Evolutionary conservation across 345 rosid species (phyloP), one percentile per base, ranked within the genome.

Genomic region (Turritis glabra): DNA sequence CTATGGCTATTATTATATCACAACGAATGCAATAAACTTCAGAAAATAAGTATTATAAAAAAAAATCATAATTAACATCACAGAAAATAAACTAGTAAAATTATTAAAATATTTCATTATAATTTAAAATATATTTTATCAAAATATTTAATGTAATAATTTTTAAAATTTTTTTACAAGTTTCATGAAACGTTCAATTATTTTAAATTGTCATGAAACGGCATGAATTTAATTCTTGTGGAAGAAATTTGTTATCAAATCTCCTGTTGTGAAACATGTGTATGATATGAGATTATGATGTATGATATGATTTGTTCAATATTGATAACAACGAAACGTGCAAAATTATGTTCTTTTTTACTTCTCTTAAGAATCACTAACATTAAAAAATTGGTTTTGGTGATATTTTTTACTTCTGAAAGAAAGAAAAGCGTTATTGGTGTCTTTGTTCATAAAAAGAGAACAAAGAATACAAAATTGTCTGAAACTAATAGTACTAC

Each of bases 1-100:
- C 33, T 62, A 54, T 46, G 50, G 12, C 43, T 23, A 64, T 41
- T 33, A 63, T 41, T 21, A 41, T 63, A 41, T 40, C 44, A 72
- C 63, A 72, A 7, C 52, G 11, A 37, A 40, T 35, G 55, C 35
- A 30, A 21, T 52, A 13, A 43, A 29, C 26, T 23, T 55, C 32
- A 44, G 9, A 12, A 50, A 63, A 19, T 1, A 9, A 12, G 0
- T 8, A 60, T 48, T 37, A n/a, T 61, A 5, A 40, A 17, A 10
- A 4, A 19, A 29, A 5, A 10, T 5, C 46, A 40, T 5, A 14
- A 12, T 40, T 4, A 13, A 37, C 40, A 35, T 35, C 4, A 11
- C 40, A 37, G 1, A 11, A 37, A 37, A 33, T 0, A 33, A 33
- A 37, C 11, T 10, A 10, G 0, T 10, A 37, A 0, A 37, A 37